These are phyloP conservation scores for Penicillium cinerascens DNA, from an alignment of 495 filamentous ascomycete genomes.

Conservation along the genomic window DNA sequence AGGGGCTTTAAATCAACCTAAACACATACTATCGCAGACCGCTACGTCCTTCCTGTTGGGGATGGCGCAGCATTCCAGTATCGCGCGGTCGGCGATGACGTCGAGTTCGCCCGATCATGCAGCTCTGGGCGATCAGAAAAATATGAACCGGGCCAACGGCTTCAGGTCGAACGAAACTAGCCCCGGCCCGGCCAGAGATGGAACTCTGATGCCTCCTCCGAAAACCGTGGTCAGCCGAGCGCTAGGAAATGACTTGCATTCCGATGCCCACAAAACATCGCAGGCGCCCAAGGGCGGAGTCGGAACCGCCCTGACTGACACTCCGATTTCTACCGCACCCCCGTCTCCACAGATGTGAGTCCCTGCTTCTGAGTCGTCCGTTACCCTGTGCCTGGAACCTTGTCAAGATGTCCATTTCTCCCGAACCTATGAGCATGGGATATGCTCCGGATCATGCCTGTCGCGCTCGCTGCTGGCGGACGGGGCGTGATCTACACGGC, in stretches of 20 bases:
- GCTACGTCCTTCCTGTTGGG: slow-evolving; percentile 9
- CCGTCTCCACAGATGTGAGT: slow-evolving; percentile 69
- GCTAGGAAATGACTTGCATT: slow-evolving; percentile 48
- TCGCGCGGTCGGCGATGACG: slow-evolving; percentile 60
- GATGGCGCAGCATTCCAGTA: slow-evolving; percentile 48
- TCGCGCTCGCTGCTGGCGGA: background rate
- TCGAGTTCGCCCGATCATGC: slow-evolving; percentile 31
- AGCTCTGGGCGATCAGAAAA: slow-evolving; percentile 18
- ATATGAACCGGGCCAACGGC: slow-evolving; percentile 21
- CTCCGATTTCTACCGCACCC: slow-evolving; percentile 64
- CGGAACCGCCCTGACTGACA: slow-evolving; percentile 61
- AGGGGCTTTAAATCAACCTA: slow-evolving; percentile 1
- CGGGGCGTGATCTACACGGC: background rate
- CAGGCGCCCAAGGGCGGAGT: slow-evolving; percentile 48
- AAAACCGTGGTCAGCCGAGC: slow-evolving; percentile 45
- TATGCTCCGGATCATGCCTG: slow-evolving; percentile 12
- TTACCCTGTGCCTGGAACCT: slow-evolving; percentile 4
- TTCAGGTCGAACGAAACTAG: slow-evolving; percentile 24
- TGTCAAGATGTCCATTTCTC: slow-evolving; percentile 4
- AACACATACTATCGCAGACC: background rate
- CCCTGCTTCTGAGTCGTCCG: slow-evolving; percentile 19
- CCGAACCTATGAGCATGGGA: slow-evolving; percentile 17
- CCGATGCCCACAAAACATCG: slow-evolving; percentile 43
- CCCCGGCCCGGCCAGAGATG: slow-evolving; percentile 31
- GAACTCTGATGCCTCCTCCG: slow-evolving; percentile 37